These are phyloP conservation scores for Paxillus involutus DNA, from an alignment of 768 basidiomycete genomes.

Conservation along the genomic window DNA sequence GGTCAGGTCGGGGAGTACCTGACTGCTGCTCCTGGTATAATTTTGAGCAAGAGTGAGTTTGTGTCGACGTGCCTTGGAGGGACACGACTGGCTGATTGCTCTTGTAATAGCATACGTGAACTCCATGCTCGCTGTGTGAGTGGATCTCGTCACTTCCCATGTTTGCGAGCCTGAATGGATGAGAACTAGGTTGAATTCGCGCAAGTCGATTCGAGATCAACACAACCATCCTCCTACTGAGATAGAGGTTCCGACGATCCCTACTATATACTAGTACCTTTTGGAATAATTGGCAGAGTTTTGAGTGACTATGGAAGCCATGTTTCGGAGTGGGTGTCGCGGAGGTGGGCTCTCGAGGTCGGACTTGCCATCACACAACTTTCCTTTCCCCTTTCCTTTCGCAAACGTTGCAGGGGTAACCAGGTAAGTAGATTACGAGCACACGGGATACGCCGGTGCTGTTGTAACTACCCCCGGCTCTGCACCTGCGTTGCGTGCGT, in stretches of 20 bases:
- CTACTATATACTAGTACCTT: constrained; percentile 7
- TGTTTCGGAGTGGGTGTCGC: no score
- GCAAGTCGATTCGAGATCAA: constrained; percentile 18
- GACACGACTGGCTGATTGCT: not conserved
- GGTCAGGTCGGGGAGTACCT: not conserved
- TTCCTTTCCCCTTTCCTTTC: no score
- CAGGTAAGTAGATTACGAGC: no score
- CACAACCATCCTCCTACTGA: not conserved
- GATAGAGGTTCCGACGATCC: constrained; percentile 19
- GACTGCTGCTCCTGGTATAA: constrained; percentile 3
- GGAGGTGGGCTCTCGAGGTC: no score
- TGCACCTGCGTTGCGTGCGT: no score
- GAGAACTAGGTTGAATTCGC: constrained; percentile 7
- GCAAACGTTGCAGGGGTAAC: no score
- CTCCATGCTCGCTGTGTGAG: constrained; percentile 27
- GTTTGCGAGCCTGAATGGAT: not conserved
- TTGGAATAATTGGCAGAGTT: no score
- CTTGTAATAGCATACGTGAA: constrained; percentile 17
- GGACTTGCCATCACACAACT: no score
- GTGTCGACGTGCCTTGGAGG: not conserved
- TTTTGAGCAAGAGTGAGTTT: constrained; percentile 20
- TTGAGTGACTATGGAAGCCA: no score
- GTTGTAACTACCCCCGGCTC: no score
- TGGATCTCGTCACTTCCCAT: not conserved
- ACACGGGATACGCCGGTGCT: no score